phyloP scores from a whole-genome alignment of 768 basidiomycete species.

The Holtermanniella nyarrowii region DNA sequence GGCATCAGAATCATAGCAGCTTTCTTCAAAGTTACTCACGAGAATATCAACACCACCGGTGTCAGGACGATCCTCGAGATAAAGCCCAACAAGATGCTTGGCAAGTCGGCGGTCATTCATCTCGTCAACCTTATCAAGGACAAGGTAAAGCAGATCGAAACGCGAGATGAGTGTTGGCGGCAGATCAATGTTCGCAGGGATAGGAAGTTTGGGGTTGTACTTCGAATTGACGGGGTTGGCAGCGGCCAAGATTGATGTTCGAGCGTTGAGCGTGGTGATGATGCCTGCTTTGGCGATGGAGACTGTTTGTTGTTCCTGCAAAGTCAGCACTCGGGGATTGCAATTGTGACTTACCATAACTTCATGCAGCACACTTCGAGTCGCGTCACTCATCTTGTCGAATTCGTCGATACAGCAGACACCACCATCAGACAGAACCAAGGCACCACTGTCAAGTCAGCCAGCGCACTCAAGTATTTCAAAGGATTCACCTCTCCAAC shows the following conservation, averaged over 20 bases:
- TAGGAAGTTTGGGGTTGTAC: slow-evolving; percentile 82
- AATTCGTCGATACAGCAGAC: slow-evolving; percentile 99
- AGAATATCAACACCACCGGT: slow-evolving; percentile 60
- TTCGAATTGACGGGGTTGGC: slow-evolving; percentile 95
- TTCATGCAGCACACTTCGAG: slow-evolving; percentile 47
- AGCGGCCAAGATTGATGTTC: slow-evolving; percentile 93
- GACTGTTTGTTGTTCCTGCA: slow-evolving; percentile 97
- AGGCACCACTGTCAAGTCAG: slow-evolving; percentile 55
- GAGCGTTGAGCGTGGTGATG: slow-evolving; percentile 92
- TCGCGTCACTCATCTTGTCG: slow-evolving; percentile 49
- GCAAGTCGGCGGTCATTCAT: slow-evolving; percentile 72
- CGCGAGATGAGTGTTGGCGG: slow-evolving; percentile 96
- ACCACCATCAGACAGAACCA: slow-evolving; percentile 89
- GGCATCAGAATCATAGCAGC: background rate
- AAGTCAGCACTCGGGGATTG: slow-evolving; percentile 1
- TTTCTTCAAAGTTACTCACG: slow-evolving; percentile 46
- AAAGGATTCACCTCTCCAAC: slow-evolving; percentile 63
- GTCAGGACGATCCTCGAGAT: slow-evolving; percentile 78
- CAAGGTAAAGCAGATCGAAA: slow-evolving; percentile 91
- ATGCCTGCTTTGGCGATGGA: slow-evolving; percentile 99
- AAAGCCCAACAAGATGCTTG: slow-evolving; percentile 82
- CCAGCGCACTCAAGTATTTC: slow-evolving; percentile 4
- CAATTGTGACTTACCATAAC: slow-evolving; percentile 41
- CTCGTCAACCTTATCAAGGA: slow-evolving; percentile 91
- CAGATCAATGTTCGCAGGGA: slow-evolving; percentile 91